Conservation (phyloP, 257 asterid species). For the Penstemon eatonii region DNA sequence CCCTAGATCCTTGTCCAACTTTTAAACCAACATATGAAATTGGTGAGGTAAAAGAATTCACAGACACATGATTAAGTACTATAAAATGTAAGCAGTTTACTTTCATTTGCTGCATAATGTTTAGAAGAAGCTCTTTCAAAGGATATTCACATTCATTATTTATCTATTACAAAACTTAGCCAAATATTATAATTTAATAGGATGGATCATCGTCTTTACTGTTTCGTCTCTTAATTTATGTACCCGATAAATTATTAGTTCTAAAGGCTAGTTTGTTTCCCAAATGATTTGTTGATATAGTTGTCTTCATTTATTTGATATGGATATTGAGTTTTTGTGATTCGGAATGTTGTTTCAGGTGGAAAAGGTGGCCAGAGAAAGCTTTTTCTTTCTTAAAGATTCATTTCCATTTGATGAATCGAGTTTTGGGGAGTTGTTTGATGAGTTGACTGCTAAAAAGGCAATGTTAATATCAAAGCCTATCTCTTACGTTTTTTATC, state of each 20-base stretch:
- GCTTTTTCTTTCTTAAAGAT: constrained; percentile 66
- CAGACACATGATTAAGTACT: too few species aligned
- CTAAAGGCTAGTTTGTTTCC: neutral
- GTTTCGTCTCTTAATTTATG: neutral
- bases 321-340: neutral
- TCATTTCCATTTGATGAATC: constrained; percentile 71
- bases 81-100: too few species aligned
- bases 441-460: constrained; percentile 41
- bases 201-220: neutral
- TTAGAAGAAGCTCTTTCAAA: too few species aligned
- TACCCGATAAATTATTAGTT: neutral
- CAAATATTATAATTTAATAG: too few species aligned
- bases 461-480: constrained; percentile 57
- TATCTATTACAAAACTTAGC: too few species aligned
- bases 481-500: constrained; percentile 60
- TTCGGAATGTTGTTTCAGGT: constrained; percentile 51
- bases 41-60: too few species aligned
- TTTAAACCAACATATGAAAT: too few species aligned
- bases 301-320: constrained; percentile 4
- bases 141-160: too few species aligned
- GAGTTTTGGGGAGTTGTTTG: constrained; percentile 63
- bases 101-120: too few species aligned
- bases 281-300: neutral
- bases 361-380: constrained; percentile 71
- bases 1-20: too few species aligned